Percentiles rank a stretch among this genome's conserved stretches.
phyloP scores from a whole-genome alignment of 805 yeast genomes.

The Metschnikowia matae region DNA sequence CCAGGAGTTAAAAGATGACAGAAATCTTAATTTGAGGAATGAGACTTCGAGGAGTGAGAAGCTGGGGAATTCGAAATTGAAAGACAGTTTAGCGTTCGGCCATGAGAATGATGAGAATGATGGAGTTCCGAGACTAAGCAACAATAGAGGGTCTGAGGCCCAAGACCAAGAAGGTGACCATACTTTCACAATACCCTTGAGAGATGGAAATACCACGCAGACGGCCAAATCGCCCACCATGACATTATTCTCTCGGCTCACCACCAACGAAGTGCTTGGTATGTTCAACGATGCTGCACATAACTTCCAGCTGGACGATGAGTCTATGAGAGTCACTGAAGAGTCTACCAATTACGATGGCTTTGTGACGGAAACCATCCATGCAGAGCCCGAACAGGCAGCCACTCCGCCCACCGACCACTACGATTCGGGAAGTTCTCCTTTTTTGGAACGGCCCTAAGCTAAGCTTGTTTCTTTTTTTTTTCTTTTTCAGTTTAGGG shows the following conservation, averaged over 20 bases:
- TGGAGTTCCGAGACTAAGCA: too few species aligned
- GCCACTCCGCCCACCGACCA: constrained; percentile 30
- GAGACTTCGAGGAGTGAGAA: too few species aligned
- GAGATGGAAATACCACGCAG: constrained; percentile 28
- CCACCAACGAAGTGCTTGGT: constrained; percentile 65
- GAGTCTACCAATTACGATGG: constrained; percentile 39
- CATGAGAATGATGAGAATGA: too few species aligned
- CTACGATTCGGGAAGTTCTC: constrained; percentile 39
- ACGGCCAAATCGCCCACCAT: constrained; percentile 67
- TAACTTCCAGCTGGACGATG: constrained; percentile 28
- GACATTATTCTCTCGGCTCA: constrained; percentile 71
- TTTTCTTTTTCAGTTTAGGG: too few species aligned
- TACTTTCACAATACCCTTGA: constrained; percentile 44
- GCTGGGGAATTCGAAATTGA: too few species aligned
- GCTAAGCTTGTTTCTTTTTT: too few species aligned
- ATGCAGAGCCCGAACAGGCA: constrained; percentile 9
- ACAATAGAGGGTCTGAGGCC: too few species aligned
- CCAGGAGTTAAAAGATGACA: not conserved
- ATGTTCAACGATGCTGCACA: constrained; percentile 65
- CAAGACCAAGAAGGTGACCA: constrained; percentile 13
- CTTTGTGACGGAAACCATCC: constrained; percentile 48
- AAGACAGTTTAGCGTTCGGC: too few species aligned
- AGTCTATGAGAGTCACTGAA: constrained; percentile 19
- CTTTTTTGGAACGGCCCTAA: constrained; percentile 21
- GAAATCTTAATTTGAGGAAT: not conserved